phyloP scores from a whole-genome alignment of 2,329 filamentous ascomycete species.

The Pestalotiopsis sp. region DNA sequence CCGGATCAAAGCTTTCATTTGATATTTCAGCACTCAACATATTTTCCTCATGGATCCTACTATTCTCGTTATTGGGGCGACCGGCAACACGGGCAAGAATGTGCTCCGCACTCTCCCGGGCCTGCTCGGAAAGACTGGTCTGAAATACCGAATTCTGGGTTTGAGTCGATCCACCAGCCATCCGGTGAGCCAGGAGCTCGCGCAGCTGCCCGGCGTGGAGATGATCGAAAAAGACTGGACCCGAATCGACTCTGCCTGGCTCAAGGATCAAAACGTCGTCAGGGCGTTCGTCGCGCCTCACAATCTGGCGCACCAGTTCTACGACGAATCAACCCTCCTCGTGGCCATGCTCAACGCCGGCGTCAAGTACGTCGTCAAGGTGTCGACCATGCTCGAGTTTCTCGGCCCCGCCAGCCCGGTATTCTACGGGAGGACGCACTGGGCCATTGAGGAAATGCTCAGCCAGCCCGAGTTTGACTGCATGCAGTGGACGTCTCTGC shows the following conservation, averaged over 20 bases:
- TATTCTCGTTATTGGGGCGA: slow-evolving; percentile 37
- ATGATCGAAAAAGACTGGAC: slow-evolving; percentile 37
- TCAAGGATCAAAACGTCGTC: slow-evolving; percentile 35
- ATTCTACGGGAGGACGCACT: slow-evolving; percentile 40
- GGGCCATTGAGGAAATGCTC: slow-evolving; percentile 41
- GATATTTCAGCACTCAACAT: neutral
- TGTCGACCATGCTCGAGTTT: slow-evolving; percentile 39
- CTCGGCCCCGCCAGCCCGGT: slow-evolving; percentile 34
- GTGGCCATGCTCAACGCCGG: slow-evolving; percentile 34
- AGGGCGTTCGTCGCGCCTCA: slow-evolving; percentile 42
- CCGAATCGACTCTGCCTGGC: slow-evolving; percentile 40
- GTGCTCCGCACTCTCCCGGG: slow-evolving; percentile 28
- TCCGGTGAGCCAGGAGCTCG: slow-evolving; percentile 28
- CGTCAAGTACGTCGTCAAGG: slow-evolving; percentile 42
- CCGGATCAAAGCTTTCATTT: neutral
- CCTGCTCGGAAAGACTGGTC: slow-evolving; percentile 15
- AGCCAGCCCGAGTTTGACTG: slow-evolving; percentile 33
- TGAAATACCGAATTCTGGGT: neutral
- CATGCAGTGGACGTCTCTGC: slow-evolving; percentile 41
- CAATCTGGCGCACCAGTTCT: slow-evolving; percentile 36
- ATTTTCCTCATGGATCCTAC: slow-evolving; percentile 29
- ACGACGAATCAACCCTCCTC: slow-evolving; percentile 40
- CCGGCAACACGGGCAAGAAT: slow-evolving; percentile 37
- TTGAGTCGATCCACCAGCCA: slow-evolving; percentile 6
- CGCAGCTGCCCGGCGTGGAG: slow-evolving; percentile 33